These are phyloP conservation scores for Talaromyces marneffei DNA, from an alignment of 2,329 filamentous ascomycete species.

Conservation along the genomic window DNA sequence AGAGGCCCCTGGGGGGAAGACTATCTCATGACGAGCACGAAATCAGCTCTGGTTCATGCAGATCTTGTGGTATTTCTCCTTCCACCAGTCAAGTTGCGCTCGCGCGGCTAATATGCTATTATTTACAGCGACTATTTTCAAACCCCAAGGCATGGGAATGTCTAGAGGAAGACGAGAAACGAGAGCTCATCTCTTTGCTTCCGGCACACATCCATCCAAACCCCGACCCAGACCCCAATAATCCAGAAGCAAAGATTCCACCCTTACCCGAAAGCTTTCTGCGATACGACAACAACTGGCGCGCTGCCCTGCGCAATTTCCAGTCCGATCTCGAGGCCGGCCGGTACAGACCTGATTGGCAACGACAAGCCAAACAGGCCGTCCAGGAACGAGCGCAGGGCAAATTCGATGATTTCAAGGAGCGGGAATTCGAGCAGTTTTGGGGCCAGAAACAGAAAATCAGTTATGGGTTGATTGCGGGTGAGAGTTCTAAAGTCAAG, in stretches of 20 bases:
- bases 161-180: conserved; percentile 38
- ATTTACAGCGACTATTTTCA: conserved; percentile 34
- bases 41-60: conserved; percentile 31
- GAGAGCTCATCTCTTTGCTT: conserved; percentile 35
- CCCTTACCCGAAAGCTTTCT: conserved; percentile 37
- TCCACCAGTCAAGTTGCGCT: too few relatives aligned
- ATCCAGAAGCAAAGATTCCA: conserved; percentile 29
- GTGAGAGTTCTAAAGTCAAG: conserved; percentile 39
- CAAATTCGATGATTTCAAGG: conserved; percentile 53
- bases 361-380: conserved; percentile 49
- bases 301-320: conserved; percentile 50
- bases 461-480: conserved; percentile 29
- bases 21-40: conserved; percentile 33
- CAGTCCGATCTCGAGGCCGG: conserved; percentile 52
- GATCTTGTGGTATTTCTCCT: conserved; percentile 34
- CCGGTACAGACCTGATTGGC: conserved; percentile 53
- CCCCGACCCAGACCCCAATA: conserved; percentile 23
- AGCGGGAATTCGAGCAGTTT: conserved; percentile 49
- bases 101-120: not conserved
- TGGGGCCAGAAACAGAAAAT: conserved; percentile 53
- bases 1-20: conserved; percentile 37
- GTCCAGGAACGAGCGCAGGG: conserved; percentile 48
- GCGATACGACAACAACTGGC: conserved; percentile 46
- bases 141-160: conserved; percentile 37
- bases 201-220: conserved; percentile 39